Evolutionary conservation across 305 asterid species (phyloP).

Genomic region (Solanum hybrid): DNA sequence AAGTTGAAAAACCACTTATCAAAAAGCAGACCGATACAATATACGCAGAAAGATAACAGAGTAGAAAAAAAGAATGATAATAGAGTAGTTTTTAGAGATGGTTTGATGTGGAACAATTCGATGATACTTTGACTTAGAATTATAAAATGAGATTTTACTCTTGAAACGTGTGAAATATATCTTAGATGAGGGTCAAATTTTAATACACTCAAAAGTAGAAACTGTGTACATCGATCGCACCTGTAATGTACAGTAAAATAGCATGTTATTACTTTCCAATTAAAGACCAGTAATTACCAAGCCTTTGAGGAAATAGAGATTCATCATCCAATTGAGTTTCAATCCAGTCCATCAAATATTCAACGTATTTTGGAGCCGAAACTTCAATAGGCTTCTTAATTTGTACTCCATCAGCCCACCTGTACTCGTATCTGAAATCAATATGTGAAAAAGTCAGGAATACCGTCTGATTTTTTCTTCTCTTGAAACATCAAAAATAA

Average conservation of each 20-base stretch:
- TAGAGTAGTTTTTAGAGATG: not conserved
- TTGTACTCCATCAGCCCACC: conserved; percentile 94
- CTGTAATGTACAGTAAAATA: not conserved
- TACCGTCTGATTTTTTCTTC: not conserved
- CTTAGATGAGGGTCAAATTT: not conserved
- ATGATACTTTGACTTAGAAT: not conserved
- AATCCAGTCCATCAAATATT: conserved; percentile 94
- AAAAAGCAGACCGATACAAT: not conserved
- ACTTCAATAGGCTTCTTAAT: conserved; percentile 96
- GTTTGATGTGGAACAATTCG: not conserved
- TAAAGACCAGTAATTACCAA: conserved; percentile 42
- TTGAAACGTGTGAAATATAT: not conserved
- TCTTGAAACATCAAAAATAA: not conserved
- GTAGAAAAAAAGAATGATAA: not conserved
- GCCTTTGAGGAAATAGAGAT: conserved; percentile 86
- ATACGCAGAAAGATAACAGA: not conserved
- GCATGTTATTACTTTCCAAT: not conserved
- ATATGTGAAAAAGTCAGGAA: conserved; percentile 12
- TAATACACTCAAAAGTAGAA: not conserved
- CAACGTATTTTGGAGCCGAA: conserved; percentile 94
- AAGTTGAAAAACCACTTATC: not conserved
- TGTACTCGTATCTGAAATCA: conserved; percentile 69
- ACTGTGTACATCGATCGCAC: not conserved
- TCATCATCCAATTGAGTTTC: conserved; percentile 93
- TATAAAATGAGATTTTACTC: not conserved